These are phyloP conservation scores for Cercospora sp. DNA, from an alignment of 2,329 filamentous ascomycete species.

Conservation along the genomic window DNA sequence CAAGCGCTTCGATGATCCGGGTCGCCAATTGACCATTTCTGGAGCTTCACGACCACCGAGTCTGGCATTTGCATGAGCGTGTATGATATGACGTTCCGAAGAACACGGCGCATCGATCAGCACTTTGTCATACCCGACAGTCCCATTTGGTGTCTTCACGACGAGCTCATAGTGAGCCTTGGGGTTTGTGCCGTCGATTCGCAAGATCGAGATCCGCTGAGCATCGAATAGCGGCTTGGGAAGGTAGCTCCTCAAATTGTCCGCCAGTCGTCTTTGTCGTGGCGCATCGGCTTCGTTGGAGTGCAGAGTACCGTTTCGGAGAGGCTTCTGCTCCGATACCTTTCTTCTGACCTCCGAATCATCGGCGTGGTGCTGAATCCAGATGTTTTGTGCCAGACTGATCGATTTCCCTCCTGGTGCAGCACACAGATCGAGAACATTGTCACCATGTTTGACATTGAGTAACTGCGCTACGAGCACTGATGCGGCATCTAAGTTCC, in stretches of 20 bases:
- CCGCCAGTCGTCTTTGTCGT: constrained; percentile 40
- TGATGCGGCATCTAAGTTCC: constrained; percentile 39
- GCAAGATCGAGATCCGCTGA: constrained; percentile 27
- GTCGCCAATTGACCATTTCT: constrained; percentile 44
- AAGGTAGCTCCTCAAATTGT: constrained; percentile 32
- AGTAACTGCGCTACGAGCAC: constrained; percentile 42
- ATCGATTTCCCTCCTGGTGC: constrained; percentile 44
- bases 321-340: constrained; percentile 12
- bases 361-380: constrained; percentile 28
- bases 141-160: constrained; percentile 35
- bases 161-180: constrained; percentile 32
- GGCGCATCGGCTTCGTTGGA: constrained; percentile 42
- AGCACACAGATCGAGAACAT: constrained; percentile 46
- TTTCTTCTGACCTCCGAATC: constrained; percentile 23
- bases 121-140: constrained; percentile 44
- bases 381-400: constrained; percentile 39
- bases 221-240: constrained; percentile 26
- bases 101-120: constrained; percentile 48
- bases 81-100: constrained; percentile 45
- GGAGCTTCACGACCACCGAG: constrained; percentile 31
- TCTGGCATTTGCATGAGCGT: constrained; percentile 37
- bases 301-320: constrained; percentile 38
- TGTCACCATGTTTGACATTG: constrained; percentile 40
- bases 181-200: constrained; percentile 28
- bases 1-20: constrained; percentile 41